A percentile compares a stretch with the other conserved stretches of the same genome.
phyloP scores from a whole-genome alignment of 2,329 filamentous ascomycete genomes.

The Ophiocordyceps camponoti-rufipedis region DNA sequence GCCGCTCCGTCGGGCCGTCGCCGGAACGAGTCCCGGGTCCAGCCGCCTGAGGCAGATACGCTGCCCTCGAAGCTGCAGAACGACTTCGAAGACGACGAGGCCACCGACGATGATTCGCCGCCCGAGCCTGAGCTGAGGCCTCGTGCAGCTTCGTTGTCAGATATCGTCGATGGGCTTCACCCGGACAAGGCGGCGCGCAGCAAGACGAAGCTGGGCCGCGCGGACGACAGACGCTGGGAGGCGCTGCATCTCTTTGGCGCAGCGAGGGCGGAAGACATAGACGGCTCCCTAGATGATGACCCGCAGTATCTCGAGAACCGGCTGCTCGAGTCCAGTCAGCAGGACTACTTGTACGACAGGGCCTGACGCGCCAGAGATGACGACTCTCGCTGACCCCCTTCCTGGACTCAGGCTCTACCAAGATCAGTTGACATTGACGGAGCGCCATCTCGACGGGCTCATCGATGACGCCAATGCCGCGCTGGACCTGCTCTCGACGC shows the following conservation, averaged over 20 bases:
- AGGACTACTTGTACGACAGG: conserved; percentile 57
- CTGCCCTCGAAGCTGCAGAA: conserved; percentile 37
- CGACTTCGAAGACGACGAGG: conserved; percentile 35
- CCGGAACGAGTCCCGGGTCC: conserved; percentile 51
- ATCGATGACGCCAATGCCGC: conserved; percentile 61
- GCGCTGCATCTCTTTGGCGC: conserved; percentile 22
- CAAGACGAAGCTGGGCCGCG: conserved; percentile 13
- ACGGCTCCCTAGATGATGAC: conserved; percentile 9
- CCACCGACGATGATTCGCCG: conserved; percentile 33
- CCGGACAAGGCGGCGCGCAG: conserved; percentile 24
- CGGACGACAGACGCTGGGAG: conserved; percentile 21
- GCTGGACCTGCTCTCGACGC: conserved; percentile 54
- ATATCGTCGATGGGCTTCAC: conserved; percentile 41
- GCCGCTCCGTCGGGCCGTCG: conserved; percentile 26
- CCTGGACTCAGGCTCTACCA: conserved; percentile 42
- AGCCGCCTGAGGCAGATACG: conserved; percentile 37
- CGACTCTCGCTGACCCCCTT: conserved; percentile 9
- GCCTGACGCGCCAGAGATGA: not conserved
- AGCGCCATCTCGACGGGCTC: conserved; percentile 64
- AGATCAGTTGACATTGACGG: conserved; percentile 64
- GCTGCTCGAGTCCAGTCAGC: conserved; percentile 65
- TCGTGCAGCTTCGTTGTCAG: conserved; percentile 57
- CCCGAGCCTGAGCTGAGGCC: conserved; percentile 46
- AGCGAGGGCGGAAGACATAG: conserved; percentile 3
- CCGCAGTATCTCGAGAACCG: conserved; percentile 36